Evolutionary conservation across 169 alveolate genomes (phyloP), one percentile per base, ranked within the genome.

Genomic region (Plasmodium sp.): DNA sequence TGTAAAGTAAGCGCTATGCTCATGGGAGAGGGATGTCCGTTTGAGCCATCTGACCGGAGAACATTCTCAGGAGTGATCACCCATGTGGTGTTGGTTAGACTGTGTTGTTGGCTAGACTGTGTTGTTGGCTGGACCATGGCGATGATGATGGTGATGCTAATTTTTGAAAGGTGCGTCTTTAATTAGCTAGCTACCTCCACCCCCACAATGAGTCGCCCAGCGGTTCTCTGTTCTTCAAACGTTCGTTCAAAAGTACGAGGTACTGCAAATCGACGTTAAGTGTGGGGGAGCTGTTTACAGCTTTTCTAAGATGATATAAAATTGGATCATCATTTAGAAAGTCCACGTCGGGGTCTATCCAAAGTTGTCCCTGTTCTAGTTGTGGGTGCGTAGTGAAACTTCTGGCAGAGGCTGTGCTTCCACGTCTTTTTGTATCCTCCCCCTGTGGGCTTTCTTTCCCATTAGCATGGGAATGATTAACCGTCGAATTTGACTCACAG

Each of bases 251-350:
- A 34, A 86, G 18, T 16, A 16, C 67, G 27, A 86, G 79, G 34
- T 86, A 86, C 33, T 86, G 86, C 81, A 86, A n/a, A 45, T 86
- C 93, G 43, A 86, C 48, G 81, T 86, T 86, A 79, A 75, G 79
- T 75, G 93, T 75, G 12, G 80, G 86, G 33, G 93, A 74, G 45
- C 83, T 41, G 27, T 54, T 54, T 71, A 86, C 10, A 75, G 93
- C 93, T 86, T 86, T 77, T n/a, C 34, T 56, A 41, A 86, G 34
- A 18, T 86, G 18, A 34, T 74, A 51, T 75, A 71, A 79, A 48
- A 86, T 86, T 31, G 54, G 51, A 45, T 86, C 86, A 77, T 86
- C 48, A 27, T 86, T 39, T 34, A 48, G 31, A 36, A 56, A 18
- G 45, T 45, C 34, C 2, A 31, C 34, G 2, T 67, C 41, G 39